Base-by-base conservation (phyloP, 2,329 filamentous ascomycete species). In the Sphaerostilbella broomeana region DNA sequence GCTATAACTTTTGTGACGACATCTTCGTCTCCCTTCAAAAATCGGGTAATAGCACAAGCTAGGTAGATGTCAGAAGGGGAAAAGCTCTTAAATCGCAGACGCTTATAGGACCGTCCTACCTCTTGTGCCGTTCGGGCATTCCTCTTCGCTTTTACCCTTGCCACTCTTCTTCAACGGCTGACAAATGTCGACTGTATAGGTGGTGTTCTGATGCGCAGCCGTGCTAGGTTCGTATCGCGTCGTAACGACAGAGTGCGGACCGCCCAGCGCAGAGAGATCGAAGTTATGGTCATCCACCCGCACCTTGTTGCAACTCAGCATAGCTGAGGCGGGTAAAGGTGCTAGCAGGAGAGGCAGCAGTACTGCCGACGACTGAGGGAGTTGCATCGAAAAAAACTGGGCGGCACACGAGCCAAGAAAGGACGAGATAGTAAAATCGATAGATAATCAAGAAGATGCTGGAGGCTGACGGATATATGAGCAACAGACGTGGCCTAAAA, bases 141-240 rank as follows among this genome's bases (percentile, higher is more conserved):
- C 67, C 25, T 79, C 67, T 5, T 69, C 61, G 49, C 73, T 70
- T 13, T 67, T 63, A 1, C 69, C 64, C 17, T 73, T 74, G 29
- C 75, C 76, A 35, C 70, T 73, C 56, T 75, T 74, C 58, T 76
- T 75, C 48, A 95, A 64, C 6, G 76, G 69, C 37, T 69, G 63
- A 64, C 87, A 94, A 34, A 94, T 70, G 53, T 94, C 84, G 42
- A 94, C 57, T 1, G 85, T 89, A 60, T 87, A 94, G 29, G 86
- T 90, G 18, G 79, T 86, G 60, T 92, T 92, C 42, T 51, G 50
- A 37, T 62, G 55, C 44, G 68, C 70, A 19, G 75, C 67, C 12
- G 69, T 68, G 12, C 68, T 71, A 15, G 71, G 70, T 22, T 71
- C 61, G 47, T 70, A 67, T 50, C 68, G 69, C 53, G 66, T 69